Evolutionary conservation across 75 land plant species (phyloP), one percentile per base, ranked within the genome.

Genomic region (Sequoia sempervirens): DNA sequence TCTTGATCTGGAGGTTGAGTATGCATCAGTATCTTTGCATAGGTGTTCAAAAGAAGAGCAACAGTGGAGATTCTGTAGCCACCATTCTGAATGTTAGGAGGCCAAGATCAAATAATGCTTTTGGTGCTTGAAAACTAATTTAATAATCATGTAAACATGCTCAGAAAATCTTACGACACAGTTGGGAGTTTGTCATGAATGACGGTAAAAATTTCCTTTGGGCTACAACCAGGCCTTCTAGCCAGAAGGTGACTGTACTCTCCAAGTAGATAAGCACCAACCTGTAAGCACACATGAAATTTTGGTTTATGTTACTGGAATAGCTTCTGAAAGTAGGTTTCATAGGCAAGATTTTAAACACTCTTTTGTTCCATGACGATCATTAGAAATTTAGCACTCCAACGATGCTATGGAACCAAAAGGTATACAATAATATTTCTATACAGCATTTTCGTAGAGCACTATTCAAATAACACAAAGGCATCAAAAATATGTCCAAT

Each of bases 201-300:
- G 41, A 98, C 84, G 41, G 82, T 17, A 80, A 98, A 98, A 15
- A 98, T 85, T 84, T 98, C 99, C 84, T 93, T 98, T 26, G 99
- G 97, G 80, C 93, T 91, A 87, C 94, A 98, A 12, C 99, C 99
- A 83, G 99, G 99, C 15, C 97, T 87, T 87, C 97, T 92, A 13
- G 94, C 90, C 87, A 98, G 88, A 81, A 98, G 93, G 83, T 98
- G 99, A 87, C 99, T 84, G 81, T 88, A 95, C 78, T 98, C 99
- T 80, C 99, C 99, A 84, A 98, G 92, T 61, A 98, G 82, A 87
- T 98, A 98, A 23, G 99, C 97, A 87, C 97, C 96, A 74, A 98
- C 99, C 99, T 98, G 89, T 83, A 40, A 40, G 13, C 50, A 81
- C 46, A 54, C 15, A 45, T 1, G 14, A n/a, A 45, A 43, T 26